phyloP scores from a whole-genome alignment of 73 alveolate species.

The Urostyla sp. region DNA sequence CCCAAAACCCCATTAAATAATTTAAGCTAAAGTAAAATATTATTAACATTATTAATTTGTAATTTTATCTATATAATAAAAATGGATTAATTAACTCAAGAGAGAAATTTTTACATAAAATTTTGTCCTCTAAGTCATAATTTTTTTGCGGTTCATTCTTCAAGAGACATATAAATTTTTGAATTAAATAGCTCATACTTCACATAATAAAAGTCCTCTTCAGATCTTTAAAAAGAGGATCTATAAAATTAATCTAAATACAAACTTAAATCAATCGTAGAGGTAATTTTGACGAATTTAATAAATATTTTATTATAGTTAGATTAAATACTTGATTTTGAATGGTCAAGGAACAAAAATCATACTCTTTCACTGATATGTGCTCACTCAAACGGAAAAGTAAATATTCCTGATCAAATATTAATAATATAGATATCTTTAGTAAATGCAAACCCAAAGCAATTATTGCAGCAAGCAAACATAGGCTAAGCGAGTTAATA shows the following conservation, averaged over 20 bases:
- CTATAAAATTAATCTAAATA: neutral
- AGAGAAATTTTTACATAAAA: constrained; percentile 12
- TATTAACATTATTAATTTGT: neutral
- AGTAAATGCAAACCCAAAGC: constrained; percentile 22
- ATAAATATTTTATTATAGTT: neutral
- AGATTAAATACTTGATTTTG: constrained; percentile 10
- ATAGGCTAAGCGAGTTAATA: neutral
- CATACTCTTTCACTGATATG: neutral
- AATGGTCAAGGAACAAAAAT: constrained; percentile 42
- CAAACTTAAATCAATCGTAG: constrained; percentile 28
- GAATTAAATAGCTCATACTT: neutral
- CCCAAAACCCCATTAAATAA: constrained; percentile 26
- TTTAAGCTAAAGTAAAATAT: neutral
- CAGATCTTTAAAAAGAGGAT: neutral
- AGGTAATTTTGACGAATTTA: neutral
- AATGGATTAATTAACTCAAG: constrained; percentile 31
- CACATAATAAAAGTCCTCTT: neutral
- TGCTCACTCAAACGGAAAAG: constrained; percentile 40
- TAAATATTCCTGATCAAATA: neutral
- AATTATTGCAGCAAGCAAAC: neutral
- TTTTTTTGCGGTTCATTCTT: constrained; percentile 16
- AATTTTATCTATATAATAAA: neutral
- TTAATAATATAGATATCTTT: constrained; percentile 18
- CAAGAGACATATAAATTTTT: constrained; percentile 36
- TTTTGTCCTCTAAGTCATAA: constrained; percentile 8